These are phyloP conservation scores for Penicillium psychrosexuale DNA, from an alignment of 2,329 filamentous ascomycete species.

Conservation along the genomic window DNA sequence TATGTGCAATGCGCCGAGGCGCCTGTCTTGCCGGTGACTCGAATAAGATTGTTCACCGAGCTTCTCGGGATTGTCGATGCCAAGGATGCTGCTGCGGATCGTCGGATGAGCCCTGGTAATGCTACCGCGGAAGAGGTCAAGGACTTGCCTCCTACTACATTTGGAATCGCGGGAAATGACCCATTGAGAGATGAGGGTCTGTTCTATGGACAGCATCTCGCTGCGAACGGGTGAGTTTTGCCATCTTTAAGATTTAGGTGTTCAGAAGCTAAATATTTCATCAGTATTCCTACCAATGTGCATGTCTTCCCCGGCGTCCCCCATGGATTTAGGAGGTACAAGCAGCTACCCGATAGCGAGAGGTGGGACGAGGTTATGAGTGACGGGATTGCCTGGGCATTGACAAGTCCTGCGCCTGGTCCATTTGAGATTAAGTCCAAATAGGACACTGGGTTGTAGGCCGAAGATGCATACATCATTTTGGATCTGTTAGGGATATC, in stretches of 20 bases:
- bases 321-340: slow-evolving; percentile 48
- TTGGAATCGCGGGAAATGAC: slow-evolving; percentile 49
- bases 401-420: slow-evolving; percentile 20
- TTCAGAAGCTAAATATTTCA: neutral
- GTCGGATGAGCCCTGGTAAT: slow-evolving; percentile 42
- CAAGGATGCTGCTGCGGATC: slow-evolving; percentile 28
- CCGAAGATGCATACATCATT: neutral
- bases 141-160: slow-evolving; percentile 45
- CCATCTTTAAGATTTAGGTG: neutral
- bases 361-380: slow-evolving; percentile 32
- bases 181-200: slow-evolving; percentile 51
- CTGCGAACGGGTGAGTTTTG: slow-evolving; percentile 43
- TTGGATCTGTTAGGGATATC: neutral
- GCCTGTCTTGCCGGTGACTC: slow-evolving; percentile 47
- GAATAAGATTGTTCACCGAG: slow-evolving; percentile 34
- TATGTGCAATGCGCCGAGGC: slow-evolving; percentile 49
- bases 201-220: slow-evolving; percentile 45
- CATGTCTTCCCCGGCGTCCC: slow-evolving; percentile 53
- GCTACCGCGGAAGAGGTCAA: slow-evolving; percentile 31
- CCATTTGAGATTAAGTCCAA: slow-evolving; percentile 25
- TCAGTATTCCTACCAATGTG: slow-evolving; percentile 49
- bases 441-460: neutral
- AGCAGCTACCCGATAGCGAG: slow-evolving; percentile 25
- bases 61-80: slow-evolving; percentile 26
- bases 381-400: slow-evolving; percentile 30